phyloP scores from a whole-genome alignment of 2,329 filamentous ascomycete genomes.

The Phialophora verrucosa region DNA sequence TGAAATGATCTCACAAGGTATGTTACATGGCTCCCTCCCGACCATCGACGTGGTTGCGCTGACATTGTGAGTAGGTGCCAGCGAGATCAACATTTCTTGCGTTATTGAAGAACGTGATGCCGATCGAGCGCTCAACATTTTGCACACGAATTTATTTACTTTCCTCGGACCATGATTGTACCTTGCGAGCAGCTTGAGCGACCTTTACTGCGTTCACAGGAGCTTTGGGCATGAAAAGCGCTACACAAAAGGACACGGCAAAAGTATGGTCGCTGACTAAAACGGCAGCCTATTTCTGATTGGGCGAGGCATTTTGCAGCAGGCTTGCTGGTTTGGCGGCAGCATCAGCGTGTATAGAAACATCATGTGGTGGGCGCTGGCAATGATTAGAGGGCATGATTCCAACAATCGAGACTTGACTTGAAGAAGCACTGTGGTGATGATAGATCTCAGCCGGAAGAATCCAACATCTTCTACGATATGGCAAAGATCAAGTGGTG shows the following conservation, averaged over 20 bases:
- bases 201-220: constrained; percentile 23
- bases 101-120: constrained; percentile 93
- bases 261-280: not conserved
- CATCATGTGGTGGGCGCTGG: not conserved
- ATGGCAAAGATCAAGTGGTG: constrained; percentile 3
- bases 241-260: constrained; percentile 5
- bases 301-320: not conserved
- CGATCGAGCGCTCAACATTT: constrained; percentile 89
- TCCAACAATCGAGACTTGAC: constrained; percentile 8
- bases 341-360: not conserved
- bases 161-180: constrained; percentile 72
- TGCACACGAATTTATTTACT: constrained; percentile 96
- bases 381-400: constrained; percentile 12
- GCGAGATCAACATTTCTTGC: constrained; percentile 98
- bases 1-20: constrained; percentile 99
- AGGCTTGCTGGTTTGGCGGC: not conserved
- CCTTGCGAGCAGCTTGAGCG: constrained; percentile 28
- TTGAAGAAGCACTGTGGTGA: not conserved
- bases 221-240: constrained; percentile 23
- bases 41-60: constrained; percentile 13
- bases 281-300: not conserved
- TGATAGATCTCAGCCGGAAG: constrained; percentile 19
- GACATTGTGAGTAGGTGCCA: constrained; percentile 70
- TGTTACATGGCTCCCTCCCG: constrained; percentile 38
- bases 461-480: constrained; percentile 19